Conservation (phyloP, 345 rosid species). For the Corchorus capsularis region DNA sequence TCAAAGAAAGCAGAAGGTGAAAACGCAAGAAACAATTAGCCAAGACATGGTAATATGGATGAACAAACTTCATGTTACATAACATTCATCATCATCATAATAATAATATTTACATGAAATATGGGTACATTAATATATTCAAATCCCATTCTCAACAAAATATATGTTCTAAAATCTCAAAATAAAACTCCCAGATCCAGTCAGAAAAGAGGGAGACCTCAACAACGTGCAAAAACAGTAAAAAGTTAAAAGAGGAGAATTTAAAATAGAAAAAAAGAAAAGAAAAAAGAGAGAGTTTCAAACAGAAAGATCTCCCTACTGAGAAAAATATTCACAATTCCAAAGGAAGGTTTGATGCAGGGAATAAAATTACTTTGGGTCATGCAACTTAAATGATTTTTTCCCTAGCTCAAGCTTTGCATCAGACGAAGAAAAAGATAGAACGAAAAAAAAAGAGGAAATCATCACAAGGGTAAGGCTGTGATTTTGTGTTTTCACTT, state of each 20-base stretch:
- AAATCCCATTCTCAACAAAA: background rate
- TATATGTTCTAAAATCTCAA: background rate
- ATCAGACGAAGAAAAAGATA: background rate
- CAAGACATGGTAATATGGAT: background rate
- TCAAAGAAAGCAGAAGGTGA: no score
- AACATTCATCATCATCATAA: background rate
- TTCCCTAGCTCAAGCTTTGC: background rate
- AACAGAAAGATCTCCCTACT: background rate
- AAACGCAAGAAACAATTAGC: no score
- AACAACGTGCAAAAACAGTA: background rate
- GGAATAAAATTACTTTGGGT: background rate
- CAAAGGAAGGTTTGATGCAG: background rate
- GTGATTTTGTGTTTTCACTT: background rate
- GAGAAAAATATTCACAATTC: slow-evolving; percentile 4
- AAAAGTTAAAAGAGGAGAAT: background rate
- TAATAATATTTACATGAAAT: background rate
- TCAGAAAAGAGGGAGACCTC: background rate
- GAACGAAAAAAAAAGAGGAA: no score
- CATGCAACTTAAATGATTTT: background rate
- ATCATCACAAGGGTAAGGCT: no score
- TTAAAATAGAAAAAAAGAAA: background rate
- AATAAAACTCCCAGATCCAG: background rate
- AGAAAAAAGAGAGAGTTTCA: no score
- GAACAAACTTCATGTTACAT: background rate
- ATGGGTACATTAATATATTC: background rate